Percentiles rank a stretch among this genome's conserved stretches.
These are phyloP conservation scores for Pythium biforme DNA, from an alignment of 352 stramenopile genomes.

Conservation along the genomic window DNA sequence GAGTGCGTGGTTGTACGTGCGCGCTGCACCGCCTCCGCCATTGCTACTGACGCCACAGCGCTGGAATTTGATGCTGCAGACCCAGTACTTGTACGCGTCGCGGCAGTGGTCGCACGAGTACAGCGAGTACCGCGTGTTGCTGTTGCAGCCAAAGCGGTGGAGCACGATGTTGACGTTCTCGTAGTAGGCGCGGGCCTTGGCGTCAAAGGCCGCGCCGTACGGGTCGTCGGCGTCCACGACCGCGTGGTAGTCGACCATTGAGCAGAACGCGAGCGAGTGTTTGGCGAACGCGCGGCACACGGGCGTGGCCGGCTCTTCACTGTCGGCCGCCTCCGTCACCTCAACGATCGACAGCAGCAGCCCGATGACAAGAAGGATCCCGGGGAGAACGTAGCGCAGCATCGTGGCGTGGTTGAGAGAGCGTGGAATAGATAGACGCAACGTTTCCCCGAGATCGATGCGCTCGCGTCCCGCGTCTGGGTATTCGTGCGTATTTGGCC, in stretches of 20 bases:
- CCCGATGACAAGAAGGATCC: background rate
- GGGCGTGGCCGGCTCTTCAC: constrained; percentile 46
- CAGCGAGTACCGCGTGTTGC: constrained; percentile 63
- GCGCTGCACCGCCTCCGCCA: background rate
- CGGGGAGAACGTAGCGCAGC: background rate
- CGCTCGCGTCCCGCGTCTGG: too few relatives aligned
- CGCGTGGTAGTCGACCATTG: constrained; percentile 80
- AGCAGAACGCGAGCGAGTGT: constrained; percentile 75
- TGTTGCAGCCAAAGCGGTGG: constrained; percentile 77
- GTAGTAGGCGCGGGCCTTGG: constrained; percentile 70
- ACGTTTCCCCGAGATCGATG: too few relatives aligned
- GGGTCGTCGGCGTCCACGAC: constrained; percentile 60
- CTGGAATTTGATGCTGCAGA: constrained; percentile 86
- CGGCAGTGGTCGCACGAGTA: constrained; percentile 82
- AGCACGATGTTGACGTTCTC: constrained; percentile 81
- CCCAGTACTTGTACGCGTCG: constrained; percentile 89
- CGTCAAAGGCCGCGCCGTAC: constrained; percentile 49
- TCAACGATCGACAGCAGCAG: background rate
- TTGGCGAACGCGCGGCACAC: constrained; percentile 53
- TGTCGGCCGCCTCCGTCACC: constrained; percentile 14
- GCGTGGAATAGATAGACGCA: too few relatives aligned
- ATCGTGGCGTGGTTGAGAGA: background rate
- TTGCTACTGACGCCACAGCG: constrained; percentile 39
- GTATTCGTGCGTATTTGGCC: too few relatives aligned
- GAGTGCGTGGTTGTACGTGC: constrained; percentile 13